These are phyloP conservation scores for Epichloe typhina DNA, from an alignment of 2,329 filamentous ascomycete genomes.

Conservation along the genomic window DNA sequence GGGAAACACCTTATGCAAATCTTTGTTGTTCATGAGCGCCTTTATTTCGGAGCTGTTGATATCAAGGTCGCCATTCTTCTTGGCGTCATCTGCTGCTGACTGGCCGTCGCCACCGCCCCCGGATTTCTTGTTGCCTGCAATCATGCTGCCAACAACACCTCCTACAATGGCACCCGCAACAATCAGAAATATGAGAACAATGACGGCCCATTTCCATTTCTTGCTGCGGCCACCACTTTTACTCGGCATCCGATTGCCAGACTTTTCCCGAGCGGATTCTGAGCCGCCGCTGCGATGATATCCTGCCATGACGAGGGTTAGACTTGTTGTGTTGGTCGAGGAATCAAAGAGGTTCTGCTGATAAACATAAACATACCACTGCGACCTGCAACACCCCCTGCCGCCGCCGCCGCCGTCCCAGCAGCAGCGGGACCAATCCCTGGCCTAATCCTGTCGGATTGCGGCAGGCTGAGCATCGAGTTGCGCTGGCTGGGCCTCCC, in stretches of 20 bases:
- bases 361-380: conserved; percentile 9
- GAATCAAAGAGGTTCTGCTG: neutral
- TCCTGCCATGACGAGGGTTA: neutral
- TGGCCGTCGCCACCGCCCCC: conserved; percentile 14
- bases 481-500: conserved; percentile 30
- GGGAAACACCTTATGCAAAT: conserved; percentile 86
- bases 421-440: conserved; percentile 27
- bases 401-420: conserved; percentile 23
- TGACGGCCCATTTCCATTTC: conserved; percentile 58
- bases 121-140: conserved; percentile 39
- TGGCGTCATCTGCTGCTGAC: conserved; percentile 45
- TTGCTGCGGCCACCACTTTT: conserved; percentile 43
- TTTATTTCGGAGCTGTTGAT: conserved; percentile 71
- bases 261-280: conserved; percentile 9
- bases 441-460: conserved; percentile 21
- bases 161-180: conserved; percentile 60
- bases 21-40: conserved; percentile 61
- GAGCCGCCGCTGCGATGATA: neutral
- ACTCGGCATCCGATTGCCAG: conserved; percentile 9
- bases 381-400: conserved; percentile 15
- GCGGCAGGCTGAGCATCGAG: conserved; percentile 46
- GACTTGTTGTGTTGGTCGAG: neutral
- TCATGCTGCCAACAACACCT: conserved; percentile 59
- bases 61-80: conserved; percentile 55
- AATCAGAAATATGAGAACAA: conserved; percentile 47